Evolutionary conservation across 2,329 filamentous ascomycete genomes (phyloP).

Genomic region (Huntiella moniliformis): DNA sequence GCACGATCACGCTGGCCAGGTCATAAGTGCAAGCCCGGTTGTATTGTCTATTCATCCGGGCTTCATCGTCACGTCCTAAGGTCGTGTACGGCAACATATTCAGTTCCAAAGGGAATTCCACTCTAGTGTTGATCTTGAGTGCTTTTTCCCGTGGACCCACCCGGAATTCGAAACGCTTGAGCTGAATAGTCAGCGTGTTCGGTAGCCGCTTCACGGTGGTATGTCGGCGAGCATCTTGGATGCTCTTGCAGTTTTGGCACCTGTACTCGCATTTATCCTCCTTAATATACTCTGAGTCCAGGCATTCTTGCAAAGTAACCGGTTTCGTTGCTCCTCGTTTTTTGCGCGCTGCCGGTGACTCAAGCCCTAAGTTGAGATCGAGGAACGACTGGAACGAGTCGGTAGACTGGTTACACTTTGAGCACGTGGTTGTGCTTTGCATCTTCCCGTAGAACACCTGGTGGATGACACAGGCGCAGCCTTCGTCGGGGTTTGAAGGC

Average conservation of each 20-base stretch:
- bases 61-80: conserved; percentile 33
- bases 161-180: conserved; percentile 71
- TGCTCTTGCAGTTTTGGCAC: conserved; percentile 60
- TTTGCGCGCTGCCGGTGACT: conserved; percentile 49
- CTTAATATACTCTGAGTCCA: conserved; percentile 72
- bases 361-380: conserved; percentile 76
- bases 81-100: conserved; percentile 86
- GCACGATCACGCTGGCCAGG: conserved; percentile 74
- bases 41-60: conserved; percentile 32
- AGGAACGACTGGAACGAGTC: conserved; percentile 76
- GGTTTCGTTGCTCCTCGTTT: conserved; percentile 26
- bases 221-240: conserved; percentile 66
- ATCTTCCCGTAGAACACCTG: conserved; percentile 88
- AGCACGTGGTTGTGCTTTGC: conserved; percentile 77
- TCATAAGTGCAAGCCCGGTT: conserved; percentile 61
- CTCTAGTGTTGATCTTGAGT: conserved; percentile 72
- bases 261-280: conserved; percentile 79
- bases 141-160: conserved; percentile 46
- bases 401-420: conserved; percentile 66
- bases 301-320: conserved; percentile 49
- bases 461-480: conserved; percentile 80
- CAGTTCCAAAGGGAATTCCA: conserved; percentile 69
- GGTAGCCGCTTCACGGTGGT: conserved; percentile 70
- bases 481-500: conserved; percentile 39
- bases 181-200: conserved; percentile 75